Evolutionary conservation across 225 moss, liverwort and hornwort genomes (phyloP), one percentile per base, ranked within the genome.

Genomic region (Straminergon stramineum): DNA sequence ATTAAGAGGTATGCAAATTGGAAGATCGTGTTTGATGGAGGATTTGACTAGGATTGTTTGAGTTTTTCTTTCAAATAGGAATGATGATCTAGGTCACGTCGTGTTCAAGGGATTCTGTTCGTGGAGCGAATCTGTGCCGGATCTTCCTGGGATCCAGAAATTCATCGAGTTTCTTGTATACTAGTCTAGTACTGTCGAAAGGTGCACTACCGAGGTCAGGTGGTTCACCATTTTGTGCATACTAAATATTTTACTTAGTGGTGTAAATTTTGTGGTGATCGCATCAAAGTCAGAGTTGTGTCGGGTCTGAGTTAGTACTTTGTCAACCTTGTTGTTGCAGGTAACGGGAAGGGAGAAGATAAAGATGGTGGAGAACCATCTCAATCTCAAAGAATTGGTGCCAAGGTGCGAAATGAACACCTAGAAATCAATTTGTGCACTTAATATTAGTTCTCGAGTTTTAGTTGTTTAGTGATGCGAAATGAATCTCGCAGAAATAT

Each of bases 281-380:
- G 35, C 78, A 18, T 53, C 52, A 78, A 21, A 71, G 80, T 65
- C 57, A 51, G 48, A 28, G 37, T 86, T n/a, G 64, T 73, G 39
- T 82, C 13, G 37, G 73, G 34, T 75, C 71, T 85, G 48, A 89
- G 55, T 57, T 37, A 15, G 48, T 57, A 48, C 67, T 61, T 66
- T 63, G 80, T 57, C 70, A 56, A 64, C 71, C 84, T 86, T 87
- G 35, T 58, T 31, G 84, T 58, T 88, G 90, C 91, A 94, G 94
- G 87, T 63, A 88, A 81, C 51, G 91, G 87, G 63, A 94, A 93
- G 85, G 77, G 86, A 81, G 94, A 93, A 79, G 92, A 87, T 81
- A 93, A 91, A 84, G 90, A 90, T 78, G 71, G 91, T 77, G 90
- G 89, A 90, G 93, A 94, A 70, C 91, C 91, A 48, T 92, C 87